These are phyloP conservation scores for Rhizophagus clarus DNA, from an alignment of 192 early-diverging fungal genomes.

Conservation along the genomic window DNA sequence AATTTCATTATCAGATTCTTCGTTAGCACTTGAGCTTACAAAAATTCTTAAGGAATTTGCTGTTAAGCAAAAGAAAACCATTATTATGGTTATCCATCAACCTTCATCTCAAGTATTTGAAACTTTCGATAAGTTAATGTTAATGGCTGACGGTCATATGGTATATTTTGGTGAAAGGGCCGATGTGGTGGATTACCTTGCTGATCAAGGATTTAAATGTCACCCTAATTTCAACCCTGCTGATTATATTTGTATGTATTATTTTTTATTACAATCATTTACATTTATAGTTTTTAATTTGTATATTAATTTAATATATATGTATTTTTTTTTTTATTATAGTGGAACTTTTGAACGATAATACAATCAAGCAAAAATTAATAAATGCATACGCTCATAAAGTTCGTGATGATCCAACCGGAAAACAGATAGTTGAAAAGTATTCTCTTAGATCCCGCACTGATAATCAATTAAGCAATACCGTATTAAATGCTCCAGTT, in stretches of 20 bases:
- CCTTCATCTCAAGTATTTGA: constrained; percentile 79
- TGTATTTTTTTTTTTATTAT: background rate
- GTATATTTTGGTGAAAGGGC: constrained; percentile 63
- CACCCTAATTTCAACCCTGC: constrained; percentile 23
- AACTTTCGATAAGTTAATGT: constrained; percentile 68
- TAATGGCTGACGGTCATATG: constrained; percentile 69
- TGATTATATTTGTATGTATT: no score
- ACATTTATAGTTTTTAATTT: background rate
- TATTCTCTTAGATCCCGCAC: background rate
- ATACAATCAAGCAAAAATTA: background rate
- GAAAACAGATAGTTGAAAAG: constrained; percentile 5
- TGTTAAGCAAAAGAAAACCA: constrained; percentile 46
- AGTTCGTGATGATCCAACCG: background rate
- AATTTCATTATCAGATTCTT: constrained; percentile 13
- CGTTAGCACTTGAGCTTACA: constrained; percentile 14
- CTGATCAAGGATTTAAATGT: constrained; percentile 3
- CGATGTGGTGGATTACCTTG: constrained; percentile 6
- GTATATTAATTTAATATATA: background rate
- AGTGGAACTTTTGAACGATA: constrained; percentile 24
- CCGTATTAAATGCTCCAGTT: background rate
- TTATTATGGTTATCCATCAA: constrained; percentile 91
- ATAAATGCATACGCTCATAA: background rate
- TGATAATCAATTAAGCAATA: background rate
- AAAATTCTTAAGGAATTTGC: constrained; percentile 20
- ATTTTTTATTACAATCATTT: no score